Base-by-base conservation (phyloP, 2,329 filamentous ascomycete genomes). In the Pseudocercospora pini-densiflorae region DNA sequence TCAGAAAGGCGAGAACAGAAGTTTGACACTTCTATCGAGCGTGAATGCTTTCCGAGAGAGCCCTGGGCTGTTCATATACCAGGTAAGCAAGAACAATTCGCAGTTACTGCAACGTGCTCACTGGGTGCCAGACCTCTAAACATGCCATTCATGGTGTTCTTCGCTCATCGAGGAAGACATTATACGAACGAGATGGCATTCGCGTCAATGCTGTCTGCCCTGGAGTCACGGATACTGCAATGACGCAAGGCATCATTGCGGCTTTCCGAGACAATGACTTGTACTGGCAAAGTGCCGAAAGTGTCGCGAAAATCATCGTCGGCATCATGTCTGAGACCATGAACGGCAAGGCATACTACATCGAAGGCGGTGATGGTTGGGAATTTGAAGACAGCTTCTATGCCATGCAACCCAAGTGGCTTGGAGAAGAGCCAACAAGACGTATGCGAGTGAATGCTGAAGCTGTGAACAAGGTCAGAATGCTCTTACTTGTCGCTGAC, bases 11-110 rank as follows among this genome's bases (percentile, higher is more conserved):
- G 14, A 72, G 72, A 79, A 83, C 65, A 79, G 79, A 27, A 82
- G 79, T 6, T 74, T 84, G 55, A 78, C 78, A 0, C 75, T 84
- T 4, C 75, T 84, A 31, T 81, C 81, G 47, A 85, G 81, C 9
- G 78, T 81, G 2, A 82, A 83, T 1, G 83, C 83, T 7, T 84
- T 85, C 70, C 83, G 81, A 9, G 81, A 84, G 43, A 79, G 79
- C 4, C 82, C 84, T 0, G 82, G 82, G 0, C 72, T 85, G 1
- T 81, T 81, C 58, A 74, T 83, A 36, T 86, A 86, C 67, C 73
- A 74, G 59, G 67, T 64, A 3, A 55, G 51, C n/a, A 3, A n/a
- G 10, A 19, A 31, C 14, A 24, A 55, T 9, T n/a, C 3, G 24
- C 14, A 43, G 27, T 27, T 21, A 4, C 16, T n/a, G 9, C 7